Base-by-base conservation (phyloP, 2,329 filamentous ascomycete genomes). In the Fusarium lyarnte region DNA sequence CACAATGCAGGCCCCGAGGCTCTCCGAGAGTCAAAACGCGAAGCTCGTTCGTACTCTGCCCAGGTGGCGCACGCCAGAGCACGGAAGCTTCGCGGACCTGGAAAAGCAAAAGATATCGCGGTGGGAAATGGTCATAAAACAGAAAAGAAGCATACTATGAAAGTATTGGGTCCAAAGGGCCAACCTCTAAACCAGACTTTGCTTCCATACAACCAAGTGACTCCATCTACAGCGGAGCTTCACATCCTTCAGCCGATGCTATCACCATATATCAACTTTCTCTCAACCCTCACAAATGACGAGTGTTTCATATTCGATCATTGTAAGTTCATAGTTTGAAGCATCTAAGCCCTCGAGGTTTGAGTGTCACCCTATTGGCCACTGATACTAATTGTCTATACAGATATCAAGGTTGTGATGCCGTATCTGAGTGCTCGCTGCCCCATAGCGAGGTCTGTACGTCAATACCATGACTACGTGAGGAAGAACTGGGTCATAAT, bases 101-200 rank as follows among this genome's bases (percentile, higher is more conserved):
- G 33, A 17, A 41, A 17, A 17, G 5, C n/a, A 6, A 23, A 8
- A 21, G 21, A 19, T 1, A 23, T 7, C 9, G 7, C 0, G 2
- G 5, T 9, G 27, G 11, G 9, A 19, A 29, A 31, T n/a, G 21
- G 3, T 21, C 4, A 17, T 1, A 19, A 21, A 25, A 7, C 21
- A 13, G 11, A 49, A 9, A 33, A 33, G 8, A 33, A 13, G n/a
- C 11, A 19, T 0, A 8, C 2, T 8, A 5, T 8, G 8, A 27
- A n/a, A 39, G 2, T 7, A 3, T 19, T 5, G 2, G 23, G 13
- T 2, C 10, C 17, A 12, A 38, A 14, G 5, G 12, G 4, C 3
- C 35, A 27, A 19, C 5, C 19, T 2, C 5, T 2, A 11, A 6
- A 16, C 6, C 16, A 16, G n/a, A 21, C 5, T 13, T 11, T 43